Evolutionary conservation across 345 rosid genomes (phyloP).

Genomic region (Dovyalis caffra): DNA sequence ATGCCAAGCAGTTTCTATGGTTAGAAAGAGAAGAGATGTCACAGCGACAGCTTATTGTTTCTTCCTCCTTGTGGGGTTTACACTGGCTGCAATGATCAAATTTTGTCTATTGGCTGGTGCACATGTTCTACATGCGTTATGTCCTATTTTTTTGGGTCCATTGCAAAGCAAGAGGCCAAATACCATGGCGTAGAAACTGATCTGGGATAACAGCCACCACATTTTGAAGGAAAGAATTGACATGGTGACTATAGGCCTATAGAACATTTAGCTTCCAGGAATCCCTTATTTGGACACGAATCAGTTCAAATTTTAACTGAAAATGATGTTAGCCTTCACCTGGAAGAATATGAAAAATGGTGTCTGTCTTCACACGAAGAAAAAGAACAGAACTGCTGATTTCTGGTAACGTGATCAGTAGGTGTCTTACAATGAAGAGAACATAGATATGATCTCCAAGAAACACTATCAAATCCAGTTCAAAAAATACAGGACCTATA

Average conservation of each 20-base stretch:
- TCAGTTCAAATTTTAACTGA: neutral
- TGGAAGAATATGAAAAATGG: neutral
- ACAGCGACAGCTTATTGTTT: neutral
- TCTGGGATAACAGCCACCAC: neutral
- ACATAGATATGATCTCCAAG: neutral
- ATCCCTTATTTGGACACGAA: neutral
- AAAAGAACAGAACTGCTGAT: neutral
- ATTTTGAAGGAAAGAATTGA: neutral
- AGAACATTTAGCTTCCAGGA: neutral
- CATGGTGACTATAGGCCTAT: neutral
- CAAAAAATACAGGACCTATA: too few species aligned
- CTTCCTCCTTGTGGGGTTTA: conserved; percentile 9
- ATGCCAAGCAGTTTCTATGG: conserved; percentile 2
- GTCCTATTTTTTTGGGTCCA: conserved; percentile 7
- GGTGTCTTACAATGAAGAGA: neutral
- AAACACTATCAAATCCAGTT: neutral
- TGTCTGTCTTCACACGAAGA: neutral
- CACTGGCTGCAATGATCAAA: neutral
- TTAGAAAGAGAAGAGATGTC: neutral
- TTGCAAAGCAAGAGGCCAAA: neutral
- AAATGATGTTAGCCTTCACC: neutral
- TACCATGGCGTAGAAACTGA: neutral
- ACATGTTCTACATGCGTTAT: conserved; percentile 10
- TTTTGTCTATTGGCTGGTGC: neutral
- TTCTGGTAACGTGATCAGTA: neutral